Conservation (phyloP, 805 yeast species). For the Ogataea zsoltii region DNA sequence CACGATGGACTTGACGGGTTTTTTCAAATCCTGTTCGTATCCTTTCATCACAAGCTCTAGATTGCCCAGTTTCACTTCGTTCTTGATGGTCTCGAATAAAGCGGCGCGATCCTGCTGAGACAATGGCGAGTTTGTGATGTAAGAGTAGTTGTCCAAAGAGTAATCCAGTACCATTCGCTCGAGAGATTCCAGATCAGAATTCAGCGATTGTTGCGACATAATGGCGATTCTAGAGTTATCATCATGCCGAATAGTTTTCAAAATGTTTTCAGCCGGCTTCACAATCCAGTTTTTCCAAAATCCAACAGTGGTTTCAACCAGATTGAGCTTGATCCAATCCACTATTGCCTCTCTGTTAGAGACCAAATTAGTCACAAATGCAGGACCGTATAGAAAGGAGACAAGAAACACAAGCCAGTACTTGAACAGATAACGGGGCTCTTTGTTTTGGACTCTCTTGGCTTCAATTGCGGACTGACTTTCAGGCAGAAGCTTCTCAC, state of each 20-base stretch:
- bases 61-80: slow-evolving; percentile 69
- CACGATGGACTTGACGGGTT: slow-evolving; percentile 64
- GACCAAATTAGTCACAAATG: slow-evolving; percentile 43
- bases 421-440: slow-evolving; percentile 47
- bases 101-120: slow-evolving; percentile 19
- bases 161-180: slow-evolving; percentile 87
- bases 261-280: slow-evolving; percentile 68
- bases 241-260: slow-evolving; percentile 84
- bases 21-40: slow-evolving; percentile 73
- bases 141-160: slow-evolving; percentile 39
- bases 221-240: slow-evolving; percentile 70
- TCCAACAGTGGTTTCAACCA: slow-evolving; percentile 64
- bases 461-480: slow-evolving; percentile 2
- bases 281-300: slow-evolving; percentile 83
- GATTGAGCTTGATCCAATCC: slow-evolving; percentile 56
- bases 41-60: slow-evolving; percentile 74
- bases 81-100: slow-evolving; percentile 35
- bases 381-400: slow-evolving; percentile 53
- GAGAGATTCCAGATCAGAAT: slow-evolving; percentile 75
- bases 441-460: slow-evolving; percentile 18
- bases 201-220: slow-evolving; percentile 74
- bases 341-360: slow-evolving; percentile 53
- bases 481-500: slow-evolving; percentile 8
- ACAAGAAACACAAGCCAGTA: slow-evolving; percentile 58
- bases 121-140: slow-evolving; percentile 8